Evolutionary conservation across 2,329 filamentous ascomycete genomes (phyloP), one percentile per base, ranked within the genome.

Genomic region (Pseudogymnoascus sp.): DNA sequence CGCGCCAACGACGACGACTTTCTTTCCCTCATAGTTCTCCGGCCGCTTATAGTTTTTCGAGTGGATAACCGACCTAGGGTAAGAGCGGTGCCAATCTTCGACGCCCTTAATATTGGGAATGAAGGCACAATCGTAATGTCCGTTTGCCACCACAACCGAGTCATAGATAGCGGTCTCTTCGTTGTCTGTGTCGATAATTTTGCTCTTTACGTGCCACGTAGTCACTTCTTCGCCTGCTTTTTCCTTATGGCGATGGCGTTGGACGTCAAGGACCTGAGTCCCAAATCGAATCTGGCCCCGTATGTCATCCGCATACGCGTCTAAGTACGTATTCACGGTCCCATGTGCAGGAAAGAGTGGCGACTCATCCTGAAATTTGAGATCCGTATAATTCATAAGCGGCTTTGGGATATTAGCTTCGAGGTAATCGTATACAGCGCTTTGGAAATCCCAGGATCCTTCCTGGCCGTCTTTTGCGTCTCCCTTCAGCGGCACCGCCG

Each of bases 341-440:
- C 86, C 76, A 66, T 93, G 85, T 21, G 80, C 82, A 0, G 93
- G 93, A 69, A 93, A 96, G 1, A 96, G 79, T 72, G 88, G 85
- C 5, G 82, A 80, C 11, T 85, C 81, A 1, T 79, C 70, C 0
- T 84, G 81, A 70, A 95, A 95, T 0, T 82, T 73, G 5, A 84
- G 78, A 68, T 93, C 89, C 4, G 87, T 88, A 73, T 87, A 97
- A 3, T 81, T 78, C 93, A 97, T 97, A 61, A 97, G 73, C 0
- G 81, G 79, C 64, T 89, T 85, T 0, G 92, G 90, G 59, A 97
- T 92, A 73, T 97, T 97, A 21, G 93, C 92, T 71, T 96, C 88
- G 14, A 97, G 78, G 23, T 82, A 78, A 59, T 91, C 85, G 74
- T 97, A 97, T 76, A 96, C 84, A 2, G 93, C 89, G 16, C 89